Evolutionary conservation across 176 grass and related monocot genomes (phyloP), one percentile per base, ranked within the genome.

Genomic region (Alloteropsis semialata): DNA sequence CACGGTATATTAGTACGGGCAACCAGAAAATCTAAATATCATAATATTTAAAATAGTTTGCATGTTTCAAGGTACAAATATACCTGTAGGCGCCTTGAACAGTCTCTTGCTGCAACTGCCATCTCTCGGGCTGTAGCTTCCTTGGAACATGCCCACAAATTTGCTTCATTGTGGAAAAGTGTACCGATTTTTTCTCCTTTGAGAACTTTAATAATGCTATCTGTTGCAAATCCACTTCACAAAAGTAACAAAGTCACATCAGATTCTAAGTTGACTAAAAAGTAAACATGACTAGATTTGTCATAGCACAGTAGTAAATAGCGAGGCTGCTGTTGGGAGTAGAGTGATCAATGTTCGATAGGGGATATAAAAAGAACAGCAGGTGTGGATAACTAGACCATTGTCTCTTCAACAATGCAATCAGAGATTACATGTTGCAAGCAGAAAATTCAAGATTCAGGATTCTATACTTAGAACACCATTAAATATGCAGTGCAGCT

Each of bases 101-200:
- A 96, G 65, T 96, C 97, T 86, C 90, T 94, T 34, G 97, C 97
- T 37, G 89, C 90, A 92, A 94, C 83, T 48, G 97, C 97, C 93
- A 99, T 96, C 69, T 94, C 89, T 81, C 85, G 82, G 16, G 83
- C 69, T 63, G 81, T 87, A 68, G 78, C 83, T 75, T 87, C 89
- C 78, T 89, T 88, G 3, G 64, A 85, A 50, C 75, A 78, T 30
- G 54, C 89, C 91, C 91, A 96, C 18, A 73, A 68, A 84, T 69
- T 90, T 84, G 91, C 93, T 80, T 85, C 80, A 65, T 91, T 90
- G 79, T 95, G 97, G 49, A 99, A 99, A 36, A 99, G 85, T 14
- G 97, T 99, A 60, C 97, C 97, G 0, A 96, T 80, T 82, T 85
- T 99, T 84, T 96, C 89, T 80, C 97, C 97, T 87, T 84, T 81